Evolutionary conservation across 345 rosid species (phyloP), one percentile per base, ranked within the genome.

Genomic region (Nephelium lappaceum): DNA sequence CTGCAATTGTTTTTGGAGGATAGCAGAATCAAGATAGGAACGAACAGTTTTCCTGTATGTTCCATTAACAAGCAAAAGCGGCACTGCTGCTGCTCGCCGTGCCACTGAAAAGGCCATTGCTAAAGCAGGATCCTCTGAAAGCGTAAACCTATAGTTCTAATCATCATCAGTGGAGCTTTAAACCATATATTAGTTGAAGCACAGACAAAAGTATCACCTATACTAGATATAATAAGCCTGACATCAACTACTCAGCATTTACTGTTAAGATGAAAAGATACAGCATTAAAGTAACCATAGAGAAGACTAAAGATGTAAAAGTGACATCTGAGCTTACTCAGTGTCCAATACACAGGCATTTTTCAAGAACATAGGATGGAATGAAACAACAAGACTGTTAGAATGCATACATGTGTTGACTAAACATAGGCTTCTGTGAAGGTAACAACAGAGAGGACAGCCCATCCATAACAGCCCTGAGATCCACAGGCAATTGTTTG

Each of bases 101-200:
- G 98, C 89, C 78, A 93, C 99, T 60, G 99, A 94, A 84, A 96
- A 94, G 68, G 98, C 99, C 99, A 96, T 96, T 78, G 98, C 98
- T 79, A 96, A 83, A 72, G 99, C 97, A 85, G 95, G 95, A 88
- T 96, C 99, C 86, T 96, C 99, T 11, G 99, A 91, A 78, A 94
- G 98, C 31, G 96, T 81, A 77, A 94, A 84, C 91, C 99, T 96
- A 82, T 69, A 87, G 27, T 68, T 53, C n/a, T 73, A 71, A 80
- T 81, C 71, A 73, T 16, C 57, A 36, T 84, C 74, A 76, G 15
- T 21, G 57, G 42, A 79, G 76, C 77, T 81, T 45, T 25, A 9
- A 73, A 53, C 47, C 24, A 72, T 47, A 36, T 2, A 78, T 39
- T 66, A 72, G 69, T 69, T 69, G 43, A 69, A 73, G 47, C 42